phyloP scores from a whole-genome alignment of 2,329 filamentous ascomycete genomes.

The Penicillium griseofulvum region DNA sequence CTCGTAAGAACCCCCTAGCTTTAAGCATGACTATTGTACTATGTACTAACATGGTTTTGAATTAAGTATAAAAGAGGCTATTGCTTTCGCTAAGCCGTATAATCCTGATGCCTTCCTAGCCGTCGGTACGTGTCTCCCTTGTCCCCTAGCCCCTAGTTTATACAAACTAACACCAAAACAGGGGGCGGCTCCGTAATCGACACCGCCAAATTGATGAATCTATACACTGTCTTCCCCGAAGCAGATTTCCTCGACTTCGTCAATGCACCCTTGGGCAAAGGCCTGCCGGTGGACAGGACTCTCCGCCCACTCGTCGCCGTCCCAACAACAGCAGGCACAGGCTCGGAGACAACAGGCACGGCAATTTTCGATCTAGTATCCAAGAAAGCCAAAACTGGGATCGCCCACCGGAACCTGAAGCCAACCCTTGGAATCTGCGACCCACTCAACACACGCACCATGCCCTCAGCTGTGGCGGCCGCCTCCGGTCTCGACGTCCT shows the following conservation, averaged over 20 bases:
- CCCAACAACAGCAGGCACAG: slow-evolving; percentile 81
- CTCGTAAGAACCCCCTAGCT: slow-evolving; percentile 55
- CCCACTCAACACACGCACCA: slow-evolving; percentile 87
- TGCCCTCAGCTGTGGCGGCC: slow-evolving; percentile 92
- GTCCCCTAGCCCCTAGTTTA: not conserved
- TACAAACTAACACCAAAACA: slow-evolving; percentile 17
- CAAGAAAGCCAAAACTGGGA: slow-evolving; percentile 89
- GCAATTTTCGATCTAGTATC: slow-evolving; percentile 95
- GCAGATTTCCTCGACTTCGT: slow-evolving; percentile 97
- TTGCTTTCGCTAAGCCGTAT: slow-evolving; percentile 78
- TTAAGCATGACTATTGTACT: not conserved
- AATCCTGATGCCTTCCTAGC: slow-evolving; percentile 86
- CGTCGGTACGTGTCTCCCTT: slow-evolving; percentile 57
- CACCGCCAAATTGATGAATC: slow-evolving; percentile 97
- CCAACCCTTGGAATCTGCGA: slow-evolving; percentile 86
- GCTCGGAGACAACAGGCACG: slow-evolving; percentile 93
- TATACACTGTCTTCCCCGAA: slow-evolving; percentile 86
- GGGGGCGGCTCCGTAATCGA: slow-evolving; percentile 90
- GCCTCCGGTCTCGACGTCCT: slow-evolving; percentile 90
- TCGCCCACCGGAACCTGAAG: slow-evolving; percentile 93
- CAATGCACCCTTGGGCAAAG: slow-evolving; percentile 88
- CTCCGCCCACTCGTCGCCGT: slow-evolving; percentile 77
- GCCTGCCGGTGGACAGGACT: slow-evolving; percentile 67
- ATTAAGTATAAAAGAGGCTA: slow-evolving; percentile 70
- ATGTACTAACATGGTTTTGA: slow-evolving; percentile 42